Percentiles rank a stretch among this genome's conserved stretches.
These are phyloP conservation scores for Tuber indicum DNA, from an alignment of 495 filamentous ascomycete species.

Conservation along the genomic window DNA sequence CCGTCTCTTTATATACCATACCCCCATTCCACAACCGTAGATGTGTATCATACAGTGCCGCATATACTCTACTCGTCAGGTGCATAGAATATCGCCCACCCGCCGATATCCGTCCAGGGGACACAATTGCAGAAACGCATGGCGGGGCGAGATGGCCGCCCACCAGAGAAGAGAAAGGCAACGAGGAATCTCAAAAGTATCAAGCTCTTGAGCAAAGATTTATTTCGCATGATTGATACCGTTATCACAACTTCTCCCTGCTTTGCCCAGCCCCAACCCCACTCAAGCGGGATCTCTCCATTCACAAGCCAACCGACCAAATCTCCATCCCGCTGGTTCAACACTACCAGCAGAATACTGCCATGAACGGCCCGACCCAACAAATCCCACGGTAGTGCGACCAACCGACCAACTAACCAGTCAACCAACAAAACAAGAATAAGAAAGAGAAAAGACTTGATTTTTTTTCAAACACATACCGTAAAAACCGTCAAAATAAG, in stretches of 20 bases:
- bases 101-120: background rate
- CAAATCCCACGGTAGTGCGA: background rate
- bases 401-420: background rate
- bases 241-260: background rate
- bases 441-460: background rate
- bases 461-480: background rate
- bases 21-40: background rate
- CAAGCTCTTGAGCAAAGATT: background rate
- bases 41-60: background rate
- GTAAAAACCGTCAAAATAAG: slow-evolving; percentile 24
- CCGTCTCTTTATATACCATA: too few species aligned
- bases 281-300: slow-evolving; percentile 2
- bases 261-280: background rate
- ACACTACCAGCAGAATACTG: slow-evolving; percentile 11
- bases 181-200: background rate
- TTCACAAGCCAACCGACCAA: slow-evolving; percentile 20
- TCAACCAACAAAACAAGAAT: background rate
- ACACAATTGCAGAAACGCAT: slow-evolving; percentile 5
- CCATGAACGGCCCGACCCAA: background rate
- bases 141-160: slow-evolving; percentile 4
- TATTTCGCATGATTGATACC: slow-evolving; percentile 1
- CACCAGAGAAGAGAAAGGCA: background rate
- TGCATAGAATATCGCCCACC: background rate
- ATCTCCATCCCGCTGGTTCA: slow-evolving; percentile 7
- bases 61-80: background rate